Conservation (phyloP, 352 stramenopile species). For the Pythium periplocum region DNA sequence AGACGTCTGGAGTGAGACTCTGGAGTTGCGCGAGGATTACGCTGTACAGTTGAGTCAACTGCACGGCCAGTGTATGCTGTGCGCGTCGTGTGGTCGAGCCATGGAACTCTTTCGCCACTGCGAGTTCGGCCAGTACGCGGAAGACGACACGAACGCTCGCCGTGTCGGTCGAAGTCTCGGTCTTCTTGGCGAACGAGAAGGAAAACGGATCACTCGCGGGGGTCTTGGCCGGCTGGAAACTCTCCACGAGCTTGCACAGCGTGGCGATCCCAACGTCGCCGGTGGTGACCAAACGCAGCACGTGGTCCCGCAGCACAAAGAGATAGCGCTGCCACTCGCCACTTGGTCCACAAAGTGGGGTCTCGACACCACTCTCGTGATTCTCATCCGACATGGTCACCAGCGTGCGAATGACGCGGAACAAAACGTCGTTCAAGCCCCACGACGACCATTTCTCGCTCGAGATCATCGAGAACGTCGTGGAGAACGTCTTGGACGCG, state of each 20-base stretch:
- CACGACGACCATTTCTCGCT: constrained; percentile 46
- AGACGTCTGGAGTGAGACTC: constrained; percentile 10
- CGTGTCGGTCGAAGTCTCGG: background rate
- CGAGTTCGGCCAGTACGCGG: constrained; percentile 44
- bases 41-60: constrained; percentile 34
- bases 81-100: constrained; percentile 19
- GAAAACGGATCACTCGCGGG: background rate
- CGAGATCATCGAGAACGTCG: constrained; percentile 37
- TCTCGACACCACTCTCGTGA: background rate
- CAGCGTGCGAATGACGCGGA: constrained; percentile 25
- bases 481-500: constrained; percentile 36
- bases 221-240: constrained; percentile 12
- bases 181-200: constrained; percentile 9
- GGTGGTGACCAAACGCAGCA: constrained; percentile 29
- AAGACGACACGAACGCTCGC: constrained; percentile 37
- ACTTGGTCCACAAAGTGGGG: constrained; percentile 22
- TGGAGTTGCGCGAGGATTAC: constrained; percentile 35
- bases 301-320: constrained; percentile 45
- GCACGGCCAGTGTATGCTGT: constrained; percentile 27
- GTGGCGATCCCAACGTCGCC: constrained; percentile 25
- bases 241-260: constrained; percentile 31
- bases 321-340: constrained; percentile 58
- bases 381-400: background rate
- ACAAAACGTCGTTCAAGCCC: constrained; percentile 30
- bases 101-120: constrained; percentile 49